These are phyloP conservation scores for Psidium friedrichsthalianum DNA, from an alignment of 345 rosid species.

Conservation along the genomic window DNA sequence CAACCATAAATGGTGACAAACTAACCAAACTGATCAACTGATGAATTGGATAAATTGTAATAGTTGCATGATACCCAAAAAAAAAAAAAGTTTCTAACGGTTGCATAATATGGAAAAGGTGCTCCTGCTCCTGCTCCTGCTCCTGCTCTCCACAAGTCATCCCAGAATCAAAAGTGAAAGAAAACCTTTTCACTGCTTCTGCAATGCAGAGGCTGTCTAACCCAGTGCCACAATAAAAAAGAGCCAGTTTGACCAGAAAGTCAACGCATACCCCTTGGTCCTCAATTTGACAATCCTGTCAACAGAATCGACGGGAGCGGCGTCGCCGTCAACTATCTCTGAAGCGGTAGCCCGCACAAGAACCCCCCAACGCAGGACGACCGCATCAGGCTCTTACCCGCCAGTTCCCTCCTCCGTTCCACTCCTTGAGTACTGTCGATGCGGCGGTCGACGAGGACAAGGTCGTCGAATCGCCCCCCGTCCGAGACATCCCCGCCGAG, in stretches of 20 bases:
- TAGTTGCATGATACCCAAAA: no score
- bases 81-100: background rate
- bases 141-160: background rate
- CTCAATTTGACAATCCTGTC: background rate
- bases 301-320: background rate
- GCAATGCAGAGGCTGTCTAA: background rate
- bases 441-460: conserved; percentile 47
- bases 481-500: conserved; percentile 41
- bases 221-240: background rate
- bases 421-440: conserved; percentile 55
- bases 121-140: background rate
- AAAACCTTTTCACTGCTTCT: background rate
- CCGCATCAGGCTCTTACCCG: conserved; percentile 36
- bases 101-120: background rate
- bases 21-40: no score
- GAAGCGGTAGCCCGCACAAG: conserved; percentile 48
- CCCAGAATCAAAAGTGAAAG: background rate
- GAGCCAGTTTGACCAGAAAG: background rate
- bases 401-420: conserved; percentile 39
- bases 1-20: no score
- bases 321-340: background rate
- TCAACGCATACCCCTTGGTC: background rate
- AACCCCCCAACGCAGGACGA: conserved; percentile 50
- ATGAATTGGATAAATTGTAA: no score
- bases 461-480: conserved; percentile 51